Percentiles rank a stretch among this genome's conserved stretches.
These are phyloP conservation scores for Trichosanthes cucumerina DNA, from an alignment of 306 rosid genomes.

Conservation along the genomic window DNA sequence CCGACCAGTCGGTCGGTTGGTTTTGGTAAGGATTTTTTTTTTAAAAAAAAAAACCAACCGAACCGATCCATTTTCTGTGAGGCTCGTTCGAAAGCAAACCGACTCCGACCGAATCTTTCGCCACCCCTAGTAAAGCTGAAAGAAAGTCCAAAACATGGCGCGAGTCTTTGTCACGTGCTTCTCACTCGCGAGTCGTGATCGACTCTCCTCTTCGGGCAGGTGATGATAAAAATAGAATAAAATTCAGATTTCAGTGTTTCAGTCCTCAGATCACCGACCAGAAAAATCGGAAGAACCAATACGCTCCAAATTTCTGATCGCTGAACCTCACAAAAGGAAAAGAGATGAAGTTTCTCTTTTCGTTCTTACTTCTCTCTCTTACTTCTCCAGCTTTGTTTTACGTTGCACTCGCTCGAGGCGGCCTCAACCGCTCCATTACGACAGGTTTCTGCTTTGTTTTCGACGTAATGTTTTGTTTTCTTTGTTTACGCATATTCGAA, in stretches of 20 bases:
- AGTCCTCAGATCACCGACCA: not conserved
- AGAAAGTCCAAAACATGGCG: not conserved
- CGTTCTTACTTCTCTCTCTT: constrained; percentile 28
- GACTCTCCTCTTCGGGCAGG: not conserved
- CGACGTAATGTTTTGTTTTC: not conserved
- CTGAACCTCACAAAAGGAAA: not conserved
- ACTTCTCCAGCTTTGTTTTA: constrained; percentile 21
- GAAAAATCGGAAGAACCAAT: not conserved
- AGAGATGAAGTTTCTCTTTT: constrained; percentile 13
- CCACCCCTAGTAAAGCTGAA: not conserved
- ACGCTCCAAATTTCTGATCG: constrained; percentile 1
- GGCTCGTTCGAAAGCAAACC: too few species aligned
- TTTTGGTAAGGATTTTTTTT: too few species aligned
- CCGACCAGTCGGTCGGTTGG: too few species aligned
- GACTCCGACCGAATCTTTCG: too few species aligned
- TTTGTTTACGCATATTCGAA: not conserved
- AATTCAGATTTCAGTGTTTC: not conserved
- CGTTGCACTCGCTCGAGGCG: constrained; percentile 38
- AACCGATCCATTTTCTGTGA: too few species aligned
- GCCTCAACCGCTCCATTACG: constrained; percentile 14
- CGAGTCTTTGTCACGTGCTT: not conserved
- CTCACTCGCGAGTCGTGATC: not conserved
- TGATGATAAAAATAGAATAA: not conserved
- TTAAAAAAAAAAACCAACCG: too few species aligned
- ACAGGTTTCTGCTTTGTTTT: constrained; percentile 36